A percentile compares a stretch with the other conserved stretches of the same genome.
Evolutionary conservation across 2,329 filamentous ascomycete genomes (phyloP).

Genomic region (Zasmidium citrigriseum): DNA sequence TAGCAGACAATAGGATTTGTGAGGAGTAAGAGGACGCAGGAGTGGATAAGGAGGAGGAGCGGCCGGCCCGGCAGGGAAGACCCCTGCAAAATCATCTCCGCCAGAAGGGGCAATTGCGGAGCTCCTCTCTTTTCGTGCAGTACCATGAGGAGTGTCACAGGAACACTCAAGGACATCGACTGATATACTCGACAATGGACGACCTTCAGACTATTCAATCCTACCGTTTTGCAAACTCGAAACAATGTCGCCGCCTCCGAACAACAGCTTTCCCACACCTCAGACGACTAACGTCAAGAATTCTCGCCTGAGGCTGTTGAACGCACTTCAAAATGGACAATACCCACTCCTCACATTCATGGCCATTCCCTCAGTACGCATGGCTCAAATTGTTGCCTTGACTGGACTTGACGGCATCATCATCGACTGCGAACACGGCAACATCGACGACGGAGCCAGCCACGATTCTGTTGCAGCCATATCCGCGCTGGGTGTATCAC

Average conservation of each 20-base stretch:
- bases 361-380: neutral
- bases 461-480: slow-evolving; percentile 54
- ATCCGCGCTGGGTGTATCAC: slow-evolving; percentile 41
- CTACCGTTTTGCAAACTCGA: neutral
- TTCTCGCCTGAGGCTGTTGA: neutral
- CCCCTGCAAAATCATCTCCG: no score
- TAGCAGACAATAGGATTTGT: neutral
- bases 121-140: no score
- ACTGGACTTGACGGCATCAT: slow-evolving; percentile 51
- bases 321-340: slow-evolving; percentile 2
- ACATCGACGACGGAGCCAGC: slow-evolving; percentile 57
- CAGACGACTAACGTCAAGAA: slow-evolving; percentile 3
- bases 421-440: slow-evolving; percentile 58
- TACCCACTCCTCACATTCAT: slow-evolving; percentile 2
- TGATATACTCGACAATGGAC: neutral
- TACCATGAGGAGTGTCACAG: no score
- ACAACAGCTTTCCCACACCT: neutral
- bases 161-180: no score
- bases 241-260: neutral
- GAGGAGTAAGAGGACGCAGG: neutral
- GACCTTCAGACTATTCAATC: neutral
- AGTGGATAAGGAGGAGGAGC: neutral
- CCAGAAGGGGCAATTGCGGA: neutral
- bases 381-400: slow-evolving; percentile 3
- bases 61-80: neutral